Percentiles rank a stretch among this genome's conserved stretches.
Evolutionary conservation across 805 yeast species (phyloP).

Genomic region (Myxozyma monticola): DNA sequence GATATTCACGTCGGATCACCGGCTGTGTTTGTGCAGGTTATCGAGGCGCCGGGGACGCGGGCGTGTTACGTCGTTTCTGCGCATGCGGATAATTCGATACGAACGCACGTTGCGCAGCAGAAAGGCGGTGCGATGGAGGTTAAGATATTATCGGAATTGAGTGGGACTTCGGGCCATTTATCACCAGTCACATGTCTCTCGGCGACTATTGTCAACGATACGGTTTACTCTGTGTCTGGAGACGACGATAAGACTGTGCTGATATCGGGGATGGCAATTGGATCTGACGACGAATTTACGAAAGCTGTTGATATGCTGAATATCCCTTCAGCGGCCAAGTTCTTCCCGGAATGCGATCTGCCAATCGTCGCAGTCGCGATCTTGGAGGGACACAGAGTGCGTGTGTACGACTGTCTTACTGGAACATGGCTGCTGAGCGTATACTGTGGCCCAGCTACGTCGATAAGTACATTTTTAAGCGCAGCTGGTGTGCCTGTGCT

Average conservation of each 20-base stretch:
- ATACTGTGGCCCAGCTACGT: not conserved
- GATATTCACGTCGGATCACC: not conserved
- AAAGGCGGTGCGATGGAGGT: not conserved
- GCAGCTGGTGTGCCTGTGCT: not conserved
- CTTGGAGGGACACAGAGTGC: not conserved
- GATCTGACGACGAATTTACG: not conserved
- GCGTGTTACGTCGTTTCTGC: not conserved
- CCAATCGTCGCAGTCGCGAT: not conserved
- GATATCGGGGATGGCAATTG: not conserved
- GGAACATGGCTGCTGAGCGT: not conserved
- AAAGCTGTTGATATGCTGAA: not conserved
- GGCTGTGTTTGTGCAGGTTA: not conserved
- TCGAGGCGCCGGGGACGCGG: not conserved
- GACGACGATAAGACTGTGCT: not conserved
- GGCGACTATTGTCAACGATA: not conserved
- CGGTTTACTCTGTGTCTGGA: not conserved
- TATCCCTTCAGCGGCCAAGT: not conserved
- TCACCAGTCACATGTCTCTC: not conserved
- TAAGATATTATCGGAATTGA: not conserved
- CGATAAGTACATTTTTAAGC: not conserved
- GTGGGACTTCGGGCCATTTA: constrained; percentile 1
- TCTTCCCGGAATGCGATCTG: not conserved
- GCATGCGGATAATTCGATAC: not conserved
- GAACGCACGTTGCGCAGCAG: not conserved
- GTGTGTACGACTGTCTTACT: not conserved